Evolutionary conservation across 2,329 filamentous ascomycete genomes (phyloP).

Genomic region (Colletotrichum sp.): DNA sequence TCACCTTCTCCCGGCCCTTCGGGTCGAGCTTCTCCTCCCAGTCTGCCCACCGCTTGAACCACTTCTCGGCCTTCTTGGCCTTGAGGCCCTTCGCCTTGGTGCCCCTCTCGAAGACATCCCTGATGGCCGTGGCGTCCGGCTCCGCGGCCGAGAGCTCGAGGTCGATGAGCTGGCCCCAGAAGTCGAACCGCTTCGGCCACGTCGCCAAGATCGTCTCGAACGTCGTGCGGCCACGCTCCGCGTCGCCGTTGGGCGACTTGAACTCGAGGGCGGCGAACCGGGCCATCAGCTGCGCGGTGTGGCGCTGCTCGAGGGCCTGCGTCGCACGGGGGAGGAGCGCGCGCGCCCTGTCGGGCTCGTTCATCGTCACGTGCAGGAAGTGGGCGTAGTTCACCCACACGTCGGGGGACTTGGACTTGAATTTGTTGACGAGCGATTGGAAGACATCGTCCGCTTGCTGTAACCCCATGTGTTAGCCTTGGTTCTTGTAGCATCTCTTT

Average conservation of each 20-base stretch:
- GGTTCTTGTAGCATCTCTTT: neutral
- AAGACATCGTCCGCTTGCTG: constrained; percentile 91
- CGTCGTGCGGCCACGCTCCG: constrained; percentile 91
- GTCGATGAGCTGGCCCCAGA: constrained; percentile 93
- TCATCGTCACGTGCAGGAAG: constrained; percentile 80
- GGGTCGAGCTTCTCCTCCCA: constrained; percentile 71
- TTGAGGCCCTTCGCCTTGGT: constrained; percentile 74
- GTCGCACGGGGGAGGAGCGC: constrained; percentile 82
- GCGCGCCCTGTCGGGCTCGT: constrained; percentile 75
- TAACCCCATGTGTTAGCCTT: constrained; percentile 12
- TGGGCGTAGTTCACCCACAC: constrained; percentile 96
- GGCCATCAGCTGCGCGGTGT: constrained; percentile 73
- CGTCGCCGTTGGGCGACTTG: constrained; percentile 78
- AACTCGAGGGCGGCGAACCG: constrained; percentile 95
- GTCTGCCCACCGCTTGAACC: constrained; percentile 91
- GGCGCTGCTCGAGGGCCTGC: constrained; percentile 76
- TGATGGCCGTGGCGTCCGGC: constrained; percentile 62
- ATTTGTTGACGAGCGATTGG: constrained; percentile 86
- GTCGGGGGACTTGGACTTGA: constrained; percentile 77
- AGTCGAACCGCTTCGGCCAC: constrained; percentile 87
- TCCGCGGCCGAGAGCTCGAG: constrained; percentile 73
- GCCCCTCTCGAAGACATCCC: constrained; percentile 84
- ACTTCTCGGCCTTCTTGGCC: constrained; percentile 79
- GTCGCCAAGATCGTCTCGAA: constrained; percentile 87
- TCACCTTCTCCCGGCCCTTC: constrained; percentile 72